phyloP scores from a whole-genome alignment of 306 rosid species.

The Bauhinia variegata region DNA sequence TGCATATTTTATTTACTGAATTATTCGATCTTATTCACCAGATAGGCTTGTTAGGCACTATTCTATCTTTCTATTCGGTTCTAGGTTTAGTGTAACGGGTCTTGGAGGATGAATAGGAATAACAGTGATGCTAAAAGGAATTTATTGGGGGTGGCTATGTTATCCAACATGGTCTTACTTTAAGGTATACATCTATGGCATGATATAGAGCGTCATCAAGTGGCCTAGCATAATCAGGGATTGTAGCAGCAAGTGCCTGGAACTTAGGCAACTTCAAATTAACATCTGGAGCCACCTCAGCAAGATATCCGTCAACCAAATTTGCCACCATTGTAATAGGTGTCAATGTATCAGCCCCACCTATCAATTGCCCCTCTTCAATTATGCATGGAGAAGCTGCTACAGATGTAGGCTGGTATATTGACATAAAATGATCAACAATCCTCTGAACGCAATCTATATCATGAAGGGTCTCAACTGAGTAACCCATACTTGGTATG shows the following conservation, averaged over 20 bases:
- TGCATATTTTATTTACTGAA: neutral
- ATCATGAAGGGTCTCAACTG: slow-evolving; percentile 80
- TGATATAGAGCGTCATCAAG: slow-evolving; percentile 78
- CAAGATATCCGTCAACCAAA: slow-evolving; percentile 79
- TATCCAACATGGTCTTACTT: slow-evolving; percentile 53
- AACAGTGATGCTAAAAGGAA: neutral
- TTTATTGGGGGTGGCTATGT: slow-evolving; percentile 1
- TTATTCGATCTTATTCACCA: slow-evolving; percentile 5
- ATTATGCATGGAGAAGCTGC: slow-evolving; percentile 58
- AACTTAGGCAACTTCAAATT: slow-evolving; percentile 79
- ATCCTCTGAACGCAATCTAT: slow-evolving; percentile 79
- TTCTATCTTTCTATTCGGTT: too few species aligned
- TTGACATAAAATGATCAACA: slow-evolving; percentile 69
- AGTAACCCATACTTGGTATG: slow-evolving; percentile 74
- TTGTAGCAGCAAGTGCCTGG: slow-evolving; percentile 73
- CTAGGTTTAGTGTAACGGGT: neutral
- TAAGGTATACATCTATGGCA: slow-evolving; percentile 83
- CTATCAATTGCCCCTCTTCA: slow-evolving; percentile 54
- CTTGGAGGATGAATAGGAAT: neutral
- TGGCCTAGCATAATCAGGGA: slow-evolving; percentile 85
- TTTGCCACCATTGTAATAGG: slow-evolving; percentile 69
- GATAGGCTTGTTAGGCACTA: slow-evolving; percentile 16
- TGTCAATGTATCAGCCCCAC: slow-evolving; percentile 51
- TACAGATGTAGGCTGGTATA: slow-evolving; percentile 44
- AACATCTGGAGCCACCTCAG: slow-evolving; percentile 87